These are phyloP conservation scores for Phytophthora parvispora DNA, from an alignment of 352 stramenopile species.

Conservation along the genomic window DNA sequence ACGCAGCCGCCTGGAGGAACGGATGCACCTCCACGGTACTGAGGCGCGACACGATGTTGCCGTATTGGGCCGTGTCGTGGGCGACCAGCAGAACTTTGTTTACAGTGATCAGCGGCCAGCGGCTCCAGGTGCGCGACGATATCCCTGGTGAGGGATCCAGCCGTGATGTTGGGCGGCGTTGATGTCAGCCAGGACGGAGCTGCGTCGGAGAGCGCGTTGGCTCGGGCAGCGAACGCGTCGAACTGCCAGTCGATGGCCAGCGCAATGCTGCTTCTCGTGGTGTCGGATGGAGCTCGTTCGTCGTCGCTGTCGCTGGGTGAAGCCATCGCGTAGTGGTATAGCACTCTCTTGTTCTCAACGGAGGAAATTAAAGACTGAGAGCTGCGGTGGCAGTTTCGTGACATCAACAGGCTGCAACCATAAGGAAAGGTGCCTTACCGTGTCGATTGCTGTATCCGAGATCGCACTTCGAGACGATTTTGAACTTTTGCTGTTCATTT, in stretches of 20 bases:
- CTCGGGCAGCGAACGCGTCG: background rate
- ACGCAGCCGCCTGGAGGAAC: background rate
- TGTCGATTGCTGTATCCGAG: too few relatives aligned
- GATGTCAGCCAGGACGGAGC: slow-evolving; percentile 4
- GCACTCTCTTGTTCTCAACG: too few relatives aligned
- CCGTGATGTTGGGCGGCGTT: background rate
- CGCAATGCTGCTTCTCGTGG: background rate
- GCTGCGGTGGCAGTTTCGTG: too few relatives aligned
- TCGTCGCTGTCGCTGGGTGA: background rate
- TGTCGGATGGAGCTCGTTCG: background rate
- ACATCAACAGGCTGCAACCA: too few relatives aligned
- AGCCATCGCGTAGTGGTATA: too few relatives aligned
- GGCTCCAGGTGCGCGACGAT: background rate
- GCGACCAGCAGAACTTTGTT: background rate
- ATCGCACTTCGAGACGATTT: too few relatives aligned
- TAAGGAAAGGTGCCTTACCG: too few relatives aligned
- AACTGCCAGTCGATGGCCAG: background rate
- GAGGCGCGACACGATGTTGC: background rate
- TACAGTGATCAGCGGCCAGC: background rate
- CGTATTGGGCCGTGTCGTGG: background rate
- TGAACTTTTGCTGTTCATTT: too few relatives aligned
- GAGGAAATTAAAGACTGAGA: too few relatives aligned
- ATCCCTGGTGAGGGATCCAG: background rate
- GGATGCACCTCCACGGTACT: background rate
- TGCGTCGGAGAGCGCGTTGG: background rate